Evolutionary conservation across 805 yeast species (phyloP).

Genomic region (Saccharomycopsis guyanensis): DNA sequence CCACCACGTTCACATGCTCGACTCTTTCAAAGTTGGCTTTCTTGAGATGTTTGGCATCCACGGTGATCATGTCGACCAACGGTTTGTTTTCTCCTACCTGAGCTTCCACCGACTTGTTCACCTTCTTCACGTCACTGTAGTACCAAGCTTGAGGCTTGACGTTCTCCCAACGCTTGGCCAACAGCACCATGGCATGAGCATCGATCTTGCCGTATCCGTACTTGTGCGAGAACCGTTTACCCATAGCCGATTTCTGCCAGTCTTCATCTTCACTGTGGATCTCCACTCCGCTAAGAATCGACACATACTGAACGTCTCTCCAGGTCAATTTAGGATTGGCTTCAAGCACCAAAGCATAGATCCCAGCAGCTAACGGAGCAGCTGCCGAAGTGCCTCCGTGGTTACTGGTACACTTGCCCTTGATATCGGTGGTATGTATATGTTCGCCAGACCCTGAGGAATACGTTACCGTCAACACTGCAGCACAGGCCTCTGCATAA

Average conservation of each 20-base stretch:
- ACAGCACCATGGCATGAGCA: conserved; percentile 63
- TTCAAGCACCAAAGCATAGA: conserved; percentile 72
- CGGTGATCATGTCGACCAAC: conserved; percentile 30
- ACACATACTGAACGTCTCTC: conserved; percentile 89
- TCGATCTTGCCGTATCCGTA: conserved; percentile 93
- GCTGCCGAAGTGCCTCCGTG: conserved; percentile 99
- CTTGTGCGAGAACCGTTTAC: conserved; percentile 67
- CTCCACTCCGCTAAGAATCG: conserved; percentile 62
- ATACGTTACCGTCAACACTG: conserved; percentile 89
- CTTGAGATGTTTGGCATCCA: conserved; percentile 43
- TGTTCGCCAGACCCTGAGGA: conserved; percentile 86
- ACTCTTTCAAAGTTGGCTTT: conserved; percentile 56
- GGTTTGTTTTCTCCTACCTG: conserved; percentile 21
- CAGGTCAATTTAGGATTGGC: conserved; percentile 86
- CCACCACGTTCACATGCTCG: conserved; percentile 82
- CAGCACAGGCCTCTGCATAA: conserved; percentile 89
- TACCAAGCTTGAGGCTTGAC: conserved; percentile 92
- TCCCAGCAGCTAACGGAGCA: conserved; percentile 97
- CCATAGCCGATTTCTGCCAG: conserved; percentile 67
- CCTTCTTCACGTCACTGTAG: conserved; percentile 38
- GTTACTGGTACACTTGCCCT: conserved; percentile 53
- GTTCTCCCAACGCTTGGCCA: conserved; percentile 68
- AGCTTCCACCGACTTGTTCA: conserved; percentile 26
- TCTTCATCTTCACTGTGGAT: conserved; percentile 58
- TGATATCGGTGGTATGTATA: conserved; percentile 81